Percentiles rank a stretch among this genome's conserved stretches.
Conservation (phyloP, 208 protist genomes). For the Crithidia expoeki region DNA sequence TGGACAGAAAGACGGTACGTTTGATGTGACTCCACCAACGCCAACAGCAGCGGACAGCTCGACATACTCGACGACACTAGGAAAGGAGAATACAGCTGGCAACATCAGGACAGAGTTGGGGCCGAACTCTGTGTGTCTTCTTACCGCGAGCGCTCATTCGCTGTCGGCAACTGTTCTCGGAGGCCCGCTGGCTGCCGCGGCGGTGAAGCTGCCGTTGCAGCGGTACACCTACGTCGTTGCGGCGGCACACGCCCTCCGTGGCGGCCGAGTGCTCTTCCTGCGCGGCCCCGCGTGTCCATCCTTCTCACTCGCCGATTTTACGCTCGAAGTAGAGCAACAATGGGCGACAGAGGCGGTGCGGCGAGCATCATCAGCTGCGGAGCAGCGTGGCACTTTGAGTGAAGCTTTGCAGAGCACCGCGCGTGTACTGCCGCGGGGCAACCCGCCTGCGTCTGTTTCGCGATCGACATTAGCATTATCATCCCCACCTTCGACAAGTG, state of each 20-base stretch:
- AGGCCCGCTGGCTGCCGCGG: not conserved
- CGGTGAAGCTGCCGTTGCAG: constrained; percentile 1
- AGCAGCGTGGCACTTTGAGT: not conserved
- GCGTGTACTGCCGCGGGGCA: not conserved
- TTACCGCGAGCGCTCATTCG: constrained; percentile 1
- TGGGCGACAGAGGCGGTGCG: constrained; percentile 3
- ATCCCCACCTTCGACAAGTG: not conserved
- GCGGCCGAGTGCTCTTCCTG: constrained; percentile 55
- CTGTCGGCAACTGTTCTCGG: not conserved
- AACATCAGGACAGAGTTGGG: constrained; percentile 19
- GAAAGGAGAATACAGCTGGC: not conserved
- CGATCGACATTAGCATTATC: not conserved
- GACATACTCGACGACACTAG: not conserved
- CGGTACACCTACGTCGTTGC: constrained; percentile 37
- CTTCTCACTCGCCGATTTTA: constrained; percentile 46
- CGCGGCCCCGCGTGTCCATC: constrained; percentile 40
- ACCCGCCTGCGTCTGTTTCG: not conserved
- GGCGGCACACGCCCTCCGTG: constrained; percentile 48
- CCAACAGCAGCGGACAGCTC: not conserved
- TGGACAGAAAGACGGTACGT: not conserved
- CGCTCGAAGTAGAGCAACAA: constrained; percentile 43
- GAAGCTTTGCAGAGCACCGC: not conserved
- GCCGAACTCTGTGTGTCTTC: constrained; percentile 18
- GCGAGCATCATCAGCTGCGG: not conserved
- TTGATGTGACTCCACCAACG: not conserved